Conservation (phyloP, 2,329 filamentous ascomycete species). For the Pseudogymnoascus sp. region DNA sequence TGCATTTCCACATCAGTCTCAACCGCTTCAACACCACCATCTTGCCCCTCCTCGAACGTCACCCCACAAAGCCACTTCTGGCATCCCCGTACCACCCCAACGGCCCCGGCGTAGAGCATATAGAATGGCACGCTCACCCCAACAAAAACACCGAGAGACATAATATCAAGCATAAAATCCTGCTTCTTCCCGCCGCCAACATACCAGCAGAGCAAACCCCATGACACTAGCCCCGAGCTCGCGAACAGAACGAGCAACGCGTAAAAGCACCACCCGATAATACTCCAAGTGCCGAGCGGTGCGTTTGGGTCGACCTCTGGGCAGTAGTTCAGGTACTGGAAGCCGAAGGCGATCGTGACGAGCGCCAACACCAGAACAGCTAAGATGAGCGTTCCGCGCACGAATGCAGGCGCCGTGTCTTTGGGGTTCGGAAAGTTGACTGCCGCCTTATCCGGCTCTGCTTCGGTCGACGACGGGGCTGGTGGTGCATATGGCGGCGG, state of each 20-base stretch:
- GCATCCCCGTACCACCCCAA: background rate
- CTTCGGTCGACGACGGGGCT: background rate
- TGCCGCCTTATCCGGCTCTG: background rate
- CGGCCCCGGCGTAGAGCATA: background rate
- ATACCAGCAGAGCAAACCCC: background rate
- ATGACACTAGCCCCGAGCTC: background rate
- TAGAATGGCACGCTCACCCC: background rate
- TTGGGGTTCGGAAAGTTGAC: background rate
- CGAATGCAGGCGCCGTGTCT: background rate
- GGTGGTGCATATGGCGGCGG: background rate
- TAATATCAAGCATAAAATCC: background rate
- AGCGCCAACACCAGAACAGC: background rate
- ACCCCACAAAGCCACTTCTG: background rate
- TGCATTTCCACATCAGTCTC: constrained; percentile 1
- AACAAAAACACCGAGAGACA: background rate
- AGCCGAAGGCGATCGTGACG: background rate
- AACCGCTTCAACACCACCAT: background rate
- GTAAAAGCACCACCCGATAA: background rate
- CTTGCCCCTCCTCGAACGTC: background rate
- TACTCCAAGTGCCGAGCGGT: background rate
- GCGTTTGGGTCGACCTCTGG: background rate
- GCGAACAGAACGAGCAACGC: background rate
- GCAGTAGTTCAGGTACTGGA: background rate
- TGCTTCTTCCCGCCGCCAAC: background rate
- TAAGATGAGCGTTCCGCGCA: background rate